Conservation (phyloP, 441 rosid species). For the Melastoma candidum region DNA sequence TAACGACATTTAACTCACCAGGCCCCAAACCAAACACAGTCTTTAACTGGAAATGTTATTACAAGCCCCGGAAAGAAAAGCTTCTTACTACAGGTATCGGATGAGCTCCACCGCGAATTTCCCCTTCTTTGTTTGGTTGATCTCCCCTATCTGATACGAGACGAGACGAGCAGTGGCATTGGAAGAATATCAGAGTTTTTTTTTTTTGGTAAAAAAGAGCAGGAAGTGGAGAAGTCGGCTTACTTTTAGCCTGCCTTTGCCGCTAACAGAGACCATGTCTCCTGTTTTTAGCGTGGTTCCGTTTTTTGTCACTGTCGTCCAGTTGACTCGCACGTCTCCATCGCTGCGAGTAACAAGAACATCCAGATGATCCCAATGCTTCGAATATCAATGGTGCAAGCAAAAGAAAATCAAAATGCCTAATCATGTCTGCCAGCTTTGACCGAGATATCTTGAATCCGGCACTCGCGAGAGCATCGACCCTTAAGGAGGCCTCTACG, state of each 20-base stretch:
- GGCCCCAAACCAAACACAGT: too few relatives aligned
- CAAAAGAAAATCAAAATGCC: constrained; percentile 26
- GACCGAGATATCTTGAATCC: constrained; percentile 89
- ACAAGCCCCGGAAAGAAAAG: too few relatives aligned
- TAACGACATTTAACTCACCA: too few relatives aligned
- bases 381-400: too few relatives aligned
- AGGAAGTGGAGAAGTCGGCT: neutral
- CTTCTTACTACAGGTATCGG: constrained; percentile 31
- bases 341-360: constrained; percentile 26
- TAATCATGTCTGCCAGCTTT: constrained; percentile 64
- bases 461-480: constrained; percentile 93
- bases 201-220: neutral
- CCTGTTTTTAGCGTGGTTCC: constrained; percentile 63
- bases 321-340: constrained; percentile 76
- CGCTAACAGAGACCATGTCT: constrained; percentile 75
- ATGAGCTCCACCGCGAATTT: constrained; percentile 77
- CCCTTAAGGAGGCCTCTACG: constrained; percentile 69
- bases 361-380: too few relatives aligned
- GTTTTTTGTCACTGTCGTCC: constrained; percentile 65
- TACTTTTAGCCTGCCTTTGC: constrained; percentile 83
- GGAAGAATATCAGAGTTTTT: constrained; percentile 1
- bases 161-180: neutral
- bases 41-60: too few relatives aligned
- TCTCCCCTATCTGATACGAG: constrained; percentile 64
- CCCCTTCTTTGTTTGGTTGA: constrained; percentile 66